Evolutionary conservation across 2,329 filamentous ascomycete genomes (phyloP).

Genomic region (Cladorrhinum sp.): DNA sequence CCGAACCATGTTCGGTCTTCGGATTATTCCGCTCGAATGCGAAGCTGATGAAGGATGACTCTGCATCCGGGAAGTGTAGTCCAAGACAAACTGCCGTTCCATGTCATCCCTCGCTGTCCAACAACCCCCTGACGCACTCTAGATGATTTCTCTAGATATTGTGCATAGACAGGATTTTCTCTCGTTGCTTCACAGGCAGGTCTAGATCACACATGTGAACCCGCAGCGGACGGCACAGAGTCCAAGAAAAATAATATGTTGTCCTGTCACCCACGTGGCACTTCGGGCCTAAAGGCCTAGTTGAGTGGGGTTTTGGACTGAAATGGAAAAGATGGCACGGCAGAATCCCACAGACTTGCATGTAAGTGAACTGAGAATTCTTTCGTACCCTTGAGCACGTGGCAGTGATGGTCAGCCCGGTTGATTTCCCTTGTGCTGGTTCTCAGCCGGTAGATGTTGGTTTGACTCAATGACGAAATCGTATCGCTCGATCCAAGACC

Average conservation of each 20-base stretch:
- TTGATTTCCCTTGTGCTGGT: neutral
- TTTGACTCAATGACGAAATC: too few relatives aligned
- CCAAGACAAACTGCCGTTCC: conserved; percentile 3
- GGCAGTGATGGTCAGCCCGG: neutral
- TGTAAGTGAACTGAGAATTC: too few relatives aligned
- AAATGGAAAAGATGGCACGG: neutral
- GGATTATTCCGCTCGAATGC: conserved; percentile 5
- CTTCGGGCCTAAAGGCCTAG: neutral
- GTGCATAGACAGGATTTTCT: neutral
- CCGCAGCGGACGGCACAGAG: neutral
- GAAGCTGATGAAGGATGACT: conserved; percentile 1
- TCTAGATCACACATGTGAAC: neutral
- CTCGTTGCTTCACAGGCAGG: neutral
- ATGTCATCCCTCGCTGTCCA: neutral
- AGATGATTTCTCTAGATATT: neutral
- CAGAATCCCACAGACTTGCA: too few relatives aligned
- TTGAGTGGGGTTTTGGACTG: neutral
- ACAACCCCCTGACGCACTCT: too few relatives aligned
- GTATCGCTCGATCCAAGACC: too few relatives aligned
- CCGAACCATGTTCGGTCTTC: neutral
- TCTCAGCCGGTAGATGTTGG: too few relatives aligned
- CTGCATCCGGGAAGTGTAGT: neutral
- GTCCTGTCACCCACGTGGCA: neutral
- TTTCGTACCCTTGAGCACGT: neutral
- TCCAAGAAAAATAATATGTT: neutral